Percentiles rank a stretch among this genome's conserved stretches.
These are phyloP conservation scores for Nannochloropsis gaditana DNA, from an alignment of 108 stramenopile species.

Conservation along the genomic window DNA sequence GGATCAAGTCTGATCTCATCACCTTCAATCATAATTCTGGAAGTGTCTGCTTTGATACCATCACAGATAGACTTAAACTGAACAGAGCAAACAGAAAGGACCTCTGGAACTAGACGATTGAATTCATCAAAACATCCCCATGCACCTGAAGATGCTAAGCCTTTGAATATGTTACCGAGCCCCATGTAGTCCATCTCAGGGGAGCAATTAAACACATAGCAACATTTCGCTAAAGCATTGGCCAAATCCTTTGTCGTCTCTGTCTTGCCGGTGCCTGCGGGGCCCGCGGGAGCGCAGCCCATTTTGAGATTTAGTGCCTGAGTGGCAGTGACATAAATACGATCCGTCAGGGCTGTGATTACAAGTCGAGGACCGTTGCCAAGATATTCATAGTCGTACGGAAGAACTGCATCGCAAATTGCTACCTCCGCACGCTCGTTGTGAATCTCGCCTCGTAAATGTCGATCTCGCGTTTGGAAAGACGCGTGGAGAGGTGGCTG, in stretches of 20 bases:
- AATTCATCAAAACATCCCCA: constrained; percentile 73
- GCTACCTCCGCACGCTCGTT: constrained; percentile 68
- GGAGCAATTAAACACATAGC: constrained; percentile 76
- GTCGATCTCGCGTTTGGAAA: constrained; percentile 58
- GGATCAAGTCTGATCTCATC: constrained; percentile 58
- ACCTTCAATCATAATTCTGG: constrained; percentile 61
- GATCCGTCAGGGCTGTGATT: constrained; percentile 73
- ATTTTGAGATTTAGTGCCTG: constrained; percentile 72
- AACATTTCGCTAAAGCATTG: constrained; percentile 64
- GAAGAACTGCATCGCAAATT: constrained; percentile 67
- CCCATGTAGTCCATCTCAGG: constrained; percentile 66
- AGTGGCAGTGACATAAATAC: constrained; percentile 72
- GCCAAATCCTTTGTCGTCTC: constrained; percentile 74
- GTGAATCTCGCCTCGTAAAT: constrained; percentile 51
- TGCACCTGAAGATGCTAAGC: constrained; percentile 61
- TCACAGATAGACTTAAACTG: constrained; percentile 78
- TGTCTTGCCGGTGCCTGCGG: constrained; percentile 73
- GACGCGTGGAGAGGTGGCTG: constrained; percentile 58
- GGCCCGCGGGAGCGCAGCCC: constrained; percentile 75
- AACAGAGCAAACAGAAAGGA: constrained; percentile 67
- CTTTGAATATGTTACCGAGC: constrained; percentile 66
- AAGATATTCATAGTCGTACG: constrained; percentile 76
- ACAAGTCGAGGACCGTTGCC: constrained; percentile 72
- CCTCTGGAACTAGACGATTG: constrained; percentile 69
- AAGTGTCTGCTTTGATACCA: constrained; percentile 63